Evolutionary conservation across 371 early-diverging fungal genomes (phyloP).

Genomic region (Spiromyces aspiralis): DNA sequence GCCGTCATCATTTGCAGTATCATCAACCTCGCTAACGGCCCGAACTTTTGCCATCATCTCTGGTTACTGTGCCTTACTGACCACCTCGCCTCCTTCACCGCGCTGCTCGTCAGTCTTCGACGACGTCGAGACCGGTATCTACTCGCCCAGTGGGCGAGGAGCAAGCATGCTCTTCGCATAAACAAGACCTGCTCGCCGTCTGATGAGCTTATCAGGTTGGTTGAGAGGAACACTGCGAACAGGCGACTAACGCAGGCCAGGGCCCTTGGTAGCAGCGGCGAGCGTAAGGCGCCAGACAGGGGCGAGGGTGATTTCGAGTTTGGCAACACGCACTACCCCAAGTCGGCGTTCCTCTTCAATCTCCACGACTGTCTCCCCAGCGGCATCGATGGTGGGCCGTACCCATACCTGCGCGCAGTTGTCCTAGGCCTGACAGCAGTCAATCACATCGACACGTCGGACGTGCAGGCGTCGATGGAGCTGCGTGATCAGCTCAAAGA

Average conservation of each 20-base stretch:
- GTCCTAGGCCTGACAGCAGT: conserved; percentile 68
- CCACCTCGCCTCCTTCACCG: conserved; percentile 21
- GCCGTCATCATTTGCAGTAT: conserved; percentile 51
- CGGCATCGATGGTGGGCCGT: conserved; percentile 8
- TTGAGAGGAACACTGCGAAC: background rate
- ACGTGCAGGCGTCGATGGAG: conserved; percentile 51
- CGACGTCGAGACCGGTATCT: conserved; percentile 27
- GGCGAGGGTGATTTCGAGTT: too few species aligned
- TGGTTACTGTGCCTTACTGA: conserved; percentile 26
- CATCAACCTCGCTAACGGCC: conserved; percentile 22
- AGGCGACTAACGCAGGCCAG: background rate
- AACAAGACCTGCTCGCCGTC: conserved; percentile 1
- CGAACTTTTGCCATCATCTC: conserved; percentile 13
- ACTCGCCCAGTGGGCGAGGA: conserved; percentile 2
- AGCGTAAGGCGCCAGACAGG: conserved; percentile 17
- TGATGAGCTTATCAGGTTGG: background rate
- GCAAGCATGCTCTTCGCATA: background rate
- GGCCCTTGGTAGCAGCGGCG: conserved; percentile 8
- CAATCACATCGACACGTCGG: conserved; percentile 60
- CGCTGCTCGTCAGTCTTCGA: conserved; percentile 23
- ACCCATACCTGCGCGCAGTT: conserved; percentile 44
- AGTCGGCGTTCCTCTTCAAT: conserved; percentile 7
- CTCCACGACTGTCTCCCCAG: conserved; percentile 17
- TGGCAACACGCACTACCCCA: too few species aligned
- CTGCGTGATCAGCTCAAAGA: conserved; percentile 20